Conservation (phyloP, 305 asterid genomes). For the Withania somnifera region DNA sequence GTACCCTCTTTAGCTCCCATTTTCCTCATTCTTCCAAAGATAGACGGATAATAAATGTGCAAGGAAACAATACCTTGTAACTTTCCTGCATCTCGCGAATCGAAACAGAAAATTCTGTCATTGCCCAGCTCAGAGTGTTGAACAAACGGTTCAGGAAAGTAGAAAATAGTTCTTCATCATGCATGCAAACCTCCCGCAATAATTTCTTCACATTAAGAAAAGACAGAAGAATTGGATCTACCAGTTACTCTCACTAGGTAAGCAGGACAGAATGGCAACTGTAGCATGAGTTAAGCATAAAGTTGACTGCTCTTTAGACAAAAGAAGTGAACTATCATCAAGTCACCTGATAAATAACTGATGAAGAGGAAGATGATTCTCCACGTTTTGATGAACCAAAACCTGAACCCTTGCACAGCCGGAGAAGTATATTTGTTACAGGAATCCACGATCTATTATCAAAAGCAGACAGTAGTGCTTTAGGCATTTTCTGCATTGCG, state of each 20-base stretch:
- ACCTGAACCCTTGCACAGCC: conserved; percentile 79
- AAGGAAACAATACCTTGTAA: conserved; percentile 47
- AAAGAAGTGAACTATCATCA: background rate
- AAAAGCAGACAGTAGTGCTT: conserved; percentile 71
- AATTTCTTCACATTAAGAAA: conserved; percentile 37
- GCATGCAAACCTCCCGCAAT: conserved; percentile 77
- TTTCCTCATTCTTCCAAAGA: background rate
- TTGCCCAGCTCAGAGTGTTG: conserved; percentile 93
- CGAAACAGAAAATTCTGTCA: conserved; percentile 94
- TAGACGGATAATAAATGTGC: background rate
- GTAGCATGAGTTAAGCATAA: no score
- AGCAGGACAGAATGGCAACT: background rate
- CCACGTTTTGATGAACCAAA: conserved; percentile 71
- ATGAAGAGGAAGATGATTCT: conserved; percentile 80
- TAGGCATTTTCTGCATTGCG: conserved; percentile 63
- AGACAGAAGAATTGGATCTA: background rate
- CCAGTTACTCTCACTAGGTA: background rate
- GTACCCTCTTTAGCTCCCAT: background rate
- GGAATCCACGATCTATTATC: conserved; percentile 95
- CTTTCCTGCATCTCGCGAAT: conserved; percentile 92
- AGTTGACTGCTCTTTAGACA: no score
- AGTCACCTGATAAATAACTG: conserved; percentile 63
- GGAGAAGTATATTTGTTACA: conserved; percentile 73
- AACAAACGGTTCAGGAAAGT: conserved; percentile 81
- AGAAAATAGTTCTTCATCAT: conserved; percentile 61